A percentile compares a stretch with the other conserved stretches of the same genome.
These are phyloP conservation scores for Ceratobasidium sp. DNA, from an alignment of 1,284 basidiomycete genomes.

Conservation along the genomic window DNA sequence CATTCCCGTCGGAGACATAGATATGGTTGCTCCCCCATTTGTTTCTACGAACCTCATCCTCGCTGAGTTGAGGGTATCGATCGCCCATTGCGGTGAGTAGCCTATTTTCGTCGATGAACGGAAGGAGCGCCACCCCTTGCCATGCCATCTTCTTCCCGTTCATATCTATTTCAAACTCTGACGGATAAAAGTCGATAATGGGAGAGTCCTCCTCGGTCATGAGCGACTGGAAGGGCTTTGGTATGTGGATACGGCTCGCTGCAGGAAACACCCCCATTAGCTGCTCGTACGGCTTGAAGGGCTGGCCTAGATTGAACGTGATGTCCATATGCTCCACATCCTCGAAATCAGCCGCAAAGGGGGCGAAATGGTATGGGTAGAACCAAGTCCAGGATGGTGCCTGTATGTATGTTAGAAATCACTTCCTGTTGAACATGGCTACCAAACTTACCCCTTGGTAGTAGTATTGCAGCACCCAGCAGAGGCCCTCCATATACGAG, in stretches of 20 bases:
- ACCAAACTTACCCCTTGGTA: constrained; percentile 86
- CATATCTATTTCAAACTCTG: constrained; percentile 96
- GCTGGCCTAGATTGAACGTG: constrained; percentile 76
- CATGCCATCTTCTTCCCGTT: constrained; percentile 99
- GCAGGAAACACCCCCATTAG: constrained; percentile 98
- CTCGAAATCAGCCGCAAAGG: constrained; percentile 95
- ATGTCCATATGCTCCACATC: constrained; percentile 83
- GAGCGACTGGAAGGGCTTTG: constrained; percentile 81
- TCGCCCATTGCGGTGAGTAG: constrained; percentile 82
- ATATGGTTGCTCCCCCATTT: constrained; percentile 84
- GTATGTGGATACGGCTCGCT: constrained; percentile 89
- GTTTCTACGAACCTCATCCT: constrained; percentile 86
- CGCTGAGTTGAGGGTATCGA: constrained; percentile 74
- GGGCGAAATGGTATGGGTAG: constrained; percentile 98
- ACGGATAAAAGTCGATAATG: constrained; percentile 96
- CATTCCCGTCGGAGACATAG: constrained; percentile 85
- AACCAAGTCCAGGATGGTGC: constrained; percentile 99
- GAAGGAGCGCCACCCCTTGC: constrained; percentile 97
- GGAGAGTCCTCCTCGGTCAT: constrained; percentile 91
- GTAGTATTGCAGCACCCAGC: constrained; percentile 97
- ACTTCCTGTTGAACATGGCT: constrained; percentile 14
- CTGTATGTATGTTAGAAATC: too few species aligned
- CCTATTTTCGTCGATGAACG: constrained; percentile 92
- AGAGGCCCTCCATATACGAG: constrained; percentile 90
- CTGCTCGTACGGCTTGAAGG: constrained; percentile 97